Evolutionary conservation across 2,329 filamentous ascomycete species (phyloP).

Genomic region (Aspergillus awamori): DNA sequence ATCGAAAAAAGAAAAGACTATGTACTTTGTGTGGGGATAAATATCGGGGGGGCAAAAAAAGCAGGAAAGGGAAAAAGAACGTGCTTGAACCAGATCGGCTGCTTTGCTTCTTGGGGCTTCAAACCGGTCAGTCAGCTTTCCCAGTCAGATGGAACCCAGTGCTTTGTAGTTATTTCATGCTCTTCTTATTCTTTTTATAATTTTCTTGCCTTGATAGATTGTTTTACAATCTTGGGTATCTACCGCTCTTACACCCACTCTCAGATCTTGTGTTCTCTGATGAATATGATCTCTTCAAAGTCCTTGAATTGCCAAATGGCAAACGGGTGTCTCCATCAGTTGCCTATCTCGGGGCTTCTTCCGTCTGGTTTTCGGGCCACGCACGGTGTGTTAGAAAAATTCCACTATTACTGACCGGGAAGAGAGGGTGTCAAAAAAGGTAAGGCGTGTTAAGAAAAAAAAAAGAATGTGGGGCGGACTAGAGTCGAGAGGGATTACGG

Average conservation of each 20-base stretch:
- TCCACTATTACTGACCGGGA: constrained; percentile 16
- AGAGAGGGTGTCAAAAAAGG: background rate
- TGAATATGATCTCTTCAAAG: background rate
- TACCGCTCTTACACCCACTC: background rate
- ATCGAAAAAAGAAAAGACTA: constrained; percentile 20
- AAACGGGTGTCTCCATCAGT: constrained; percentile 1
- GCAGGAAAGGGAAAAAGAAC: constrained; percentile 25
- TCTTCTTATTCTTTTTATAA: too few species aligned
- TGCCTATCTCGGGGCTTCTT: constrained; percentile 18
- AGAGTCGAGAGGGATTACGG: constrained; percentile 25
- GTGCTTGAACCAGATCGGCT: constrained; percentile 29
- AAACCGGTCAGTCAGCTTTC: constrained; percentile 16
- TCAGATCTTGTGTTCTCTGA: background rate
- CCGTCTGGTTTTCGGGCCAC: constrained; percentile 20
- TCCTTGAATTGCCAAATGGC: background rate
- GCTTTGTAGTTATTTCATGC: background rate
- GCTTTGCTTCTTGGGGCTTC: constrained; percentile 25
- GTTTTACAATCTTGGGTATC: too few species aligned
- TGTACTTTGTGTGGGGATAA: constrained; percentile 32
- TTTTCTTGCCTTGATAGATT: too few species aligned
- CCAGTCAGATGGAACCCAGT: constrained; percentile 18
- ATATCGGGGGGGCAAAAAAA: constrained; percentile 34
- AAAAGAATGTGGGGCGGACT: constrained; percentile 23
- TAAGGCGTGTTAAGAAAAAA: constrained; percentile 8
- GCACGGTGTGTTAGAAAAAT: constrained; percentile 18